Evolutionary conservation across 129 eudicot genomes (phyloP).

Genomic region (Smallanthus sonchifolius): DNA sequence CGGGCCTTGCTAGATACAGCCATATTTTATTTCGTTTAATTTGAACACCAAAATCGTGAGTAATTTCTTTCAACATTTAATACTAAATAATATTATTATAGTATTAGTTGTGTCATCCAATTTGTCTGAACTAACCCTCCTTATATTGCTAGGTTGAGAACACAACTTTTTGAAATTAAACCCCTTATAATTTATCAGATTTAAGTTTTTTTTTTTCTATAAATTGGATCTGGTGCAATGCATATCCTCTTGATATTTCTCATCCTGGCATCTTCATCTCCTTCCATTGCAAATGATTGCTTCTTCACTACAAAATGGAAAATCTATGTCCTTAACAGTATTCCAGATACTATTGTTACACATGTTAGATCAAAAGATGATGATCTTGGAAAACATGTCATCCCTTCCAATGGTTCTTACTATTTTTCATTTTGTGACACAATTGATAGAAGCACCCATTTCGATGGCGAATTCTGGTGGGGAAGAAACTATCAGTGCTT

Average conservation of each 20-base stretch:
- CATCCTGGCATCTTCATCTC: slow-evolving; percentile 9
- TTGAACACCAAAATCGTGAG: not conserved
- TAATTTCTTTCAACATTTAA: not conserved
- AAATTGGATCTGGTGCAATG: slow-evolving; percentile 11
- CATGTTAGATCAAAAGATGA: slow-evolving; percentile 28
- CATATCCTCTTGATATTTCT: slow-evolving; percentile 15
- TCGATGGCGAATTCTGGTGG: slow-evolving; percentile 31
- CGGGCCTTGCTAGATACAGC: too few relatives aligned
- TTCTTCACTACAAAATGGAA: slow-evolving; percentile 28
- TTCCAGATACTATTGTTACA: not conserved
- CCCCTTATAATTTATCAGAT: not conserved
- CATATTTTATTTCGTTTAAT: not conserved
- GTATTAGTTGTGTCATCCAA: slow-evolving; percentile 22
- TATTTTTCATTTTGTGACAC: slow-evolving; percentile 21
- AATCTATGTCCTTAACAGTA: slow-evolving; percentile 15
- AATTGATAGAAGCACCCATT: slow-evolving; percentile 14
- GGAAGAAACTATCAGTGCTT: slow-evolving; percentile 20
- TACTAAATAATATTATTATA: not conserved
- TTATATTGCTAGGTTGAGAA: not conserved
- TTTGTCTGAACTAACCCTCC: slow-evolving; percentile 2
- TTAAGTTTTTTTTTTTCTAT: not conserved
- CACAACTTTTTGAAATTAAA: not conserved
- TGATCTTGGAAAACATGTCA: slow-evolving; percentile 26
- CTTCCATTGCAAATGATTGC: slow-evolving; percentile 19
- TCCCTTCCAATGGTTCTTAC: slow-evolving; percentile 1